Conservation (phyloP, 257 asterid genomes). For the Solanum lycopersicoides region DNA sequence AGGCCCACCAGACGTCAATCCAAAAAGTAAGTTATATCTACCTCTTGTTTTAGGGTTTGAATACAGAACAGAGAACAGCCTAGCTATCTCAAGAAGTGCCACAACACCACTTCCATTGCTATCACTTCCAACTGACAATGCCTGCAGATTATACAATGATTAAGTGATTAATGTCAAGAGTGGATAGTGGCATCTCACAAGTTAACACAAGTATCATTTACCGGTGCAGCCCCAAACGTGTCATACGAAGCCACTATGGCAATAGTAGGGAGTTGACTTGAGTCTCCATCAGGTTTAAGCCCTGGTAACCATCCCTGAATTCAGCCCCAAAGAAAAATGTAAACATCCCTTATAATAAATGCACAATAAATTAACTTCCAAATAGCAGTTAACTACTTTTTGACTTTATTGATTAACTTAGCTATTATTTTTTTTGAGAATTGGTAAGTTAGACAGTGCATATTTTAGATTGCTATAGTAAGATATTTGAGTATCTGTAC, state of each 20-base stretch:
- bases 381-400: not conserved
- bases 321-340: not conserved
- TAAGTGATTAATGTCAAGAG: not conserved
- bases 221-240: constrained; percentile 99
- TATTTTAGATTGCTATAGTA: not conserved
- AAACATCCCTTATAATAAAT: not conserved
- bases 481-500: not conserved
- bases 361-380: not conserved
- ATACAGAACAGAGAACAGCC: constrained; percentile 79
- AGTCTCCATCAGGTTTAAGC: constrained; percentile 69
- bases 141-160: constrained; percentile 23
- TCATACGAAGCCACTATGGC: constrained; percentile 98
- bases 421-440: not conserved
- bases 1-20: constrained; percentile 93
- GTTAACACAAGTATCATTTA: constrained; percentile 13
- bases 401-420: not conserved
- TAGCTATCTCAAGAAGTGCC: constrained; percentile 87
- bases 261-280: constrained; percentile 86
- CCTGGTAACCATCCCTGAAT: constrained; percentile 98
- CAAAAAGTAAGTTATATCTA: constrained; percentile 76
- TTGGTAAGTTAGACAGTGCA: not conserved
- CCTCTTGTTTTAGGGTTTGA: constrained; percentile 91
- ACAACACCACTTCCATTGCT: constrained; percentile 93
- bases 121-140: constrained; percentile 87
- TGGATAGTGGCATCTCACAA: not conserved